Evolutionary conservation across 2,329 filamentous ascomycete genomes (phyloP), one percentile per base, ranked within the genome.

Genomic region (Penicillium polonicum): DNA sequence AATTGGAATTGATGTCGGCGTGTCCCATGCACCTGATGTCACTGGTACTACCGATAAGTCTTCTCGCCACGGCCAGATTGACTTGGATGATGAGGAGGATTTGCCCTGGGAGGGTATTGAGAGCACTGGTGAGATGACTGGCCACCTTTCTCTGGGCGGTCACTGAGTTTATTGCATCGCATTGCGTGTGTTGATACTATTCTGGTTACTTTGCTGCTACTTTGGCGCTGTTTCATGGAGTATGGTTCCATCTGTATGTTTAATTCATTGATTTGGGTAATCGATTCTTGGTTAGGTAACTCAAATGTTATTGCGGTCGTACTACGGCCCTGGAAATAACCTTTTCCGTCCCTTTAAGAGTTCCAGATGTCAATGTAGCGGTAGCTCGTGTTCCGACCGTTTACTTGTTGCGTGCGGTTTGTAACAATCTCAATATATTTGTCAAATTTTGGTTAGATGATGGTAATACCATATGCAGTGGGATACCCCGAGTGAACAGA

Each of bases 71-170:
- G 55, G 59, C 23, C 60, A 65, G 27, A 55, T 59, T 33, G 68
- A 70, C n/a, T 48, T 68, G 21, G 69, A 71, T 23, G 72, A 72
- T n/a, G 70, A 73, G 3, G 69, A 74, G n/a, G 75, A 77, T 35
- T 60, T 77, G 51, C 75, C 75, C 2, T 78, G 75, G 75, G 75
- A 78, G 56, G 75, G 75, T 5, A 74, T 77, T 60, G 75, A 78
- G 59, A 77, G 74, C 56, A 77, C 75, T 17, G 69, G 66, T 48
- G 74, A 77, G 43, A 60, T 76, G 55, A 76, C 74, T 19, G 70
- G 72, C 9, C 65, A 66, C 23, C 70, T 48, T 53, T 60, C 61
- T 51, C 54, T 58, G 36, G 63, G 59, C 46, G 59, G 62, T 52
- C 65, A 60, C 39, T 62, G 46, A 60, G 63, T 38, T 39, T 29